Evolutionary conservation across 345 rosid species (phyloP), one percentile per base, ranked within the genome.

Genomic region (Pistacia atlantica): DNA sequence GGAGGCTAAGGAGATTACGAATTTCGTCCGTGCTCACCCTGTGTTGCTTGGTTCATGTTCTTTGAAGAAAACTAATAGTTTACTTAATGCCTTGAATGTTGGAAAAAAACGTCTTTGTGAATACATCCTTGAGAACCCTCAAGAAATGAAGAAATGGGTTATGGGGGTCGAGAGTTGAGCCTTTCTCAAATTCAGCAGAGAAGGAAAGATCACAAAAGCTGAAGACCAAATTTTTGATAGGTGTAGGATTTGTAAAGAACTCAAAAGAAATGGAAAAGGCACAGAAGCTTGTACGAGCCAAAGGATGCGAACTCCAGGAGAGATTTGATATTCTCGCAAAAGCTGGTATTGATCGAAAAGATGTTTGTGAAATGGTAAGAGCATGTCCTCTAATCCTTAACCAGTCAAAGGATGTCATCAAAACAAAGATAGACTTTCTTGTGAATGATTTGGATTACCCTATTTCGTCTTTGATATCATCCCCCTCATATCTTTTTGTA

Each of bases 281-380:
- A 13, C 59, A 79, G 65, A 89, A 87, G 86, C 45, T 42, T 37
- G 87, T 89, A 79, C 88, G 97, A 66, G 95, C 93, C 70, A 87
- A 76, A 33, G 93, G 92, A 75, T 69, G 75, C 38, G 87, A 90
- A 71, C 84, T 93, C 54, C 97, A 84, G 59, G 93, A 90, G 79
- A 87, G 99, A 87, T 93, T 90, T 80, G 89, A 95, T 85, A 86
- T 82, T 33, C 74, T 95, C 51, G 85, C 87, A 73, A 82, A 79
- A 67, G 89, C 90, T 48, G 97, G 95, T 73, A 71, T 93, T 84
- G 90, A 88, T 58, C 80, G 76, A 79, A 77, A 85, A 58, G 92
- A 87, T 57, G 95, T 86, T 69, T 67, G 74, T 0, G 67, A 79
- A 72, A 91, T 94, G 88, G 77, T 94, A 37, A 82, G 68, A 59